These are phyloP conservation scores for Madurella mycetomatis DNA, from an alignment of 2,329 filamentous ascomycete species.

Conservation along the genomic window DNA sequence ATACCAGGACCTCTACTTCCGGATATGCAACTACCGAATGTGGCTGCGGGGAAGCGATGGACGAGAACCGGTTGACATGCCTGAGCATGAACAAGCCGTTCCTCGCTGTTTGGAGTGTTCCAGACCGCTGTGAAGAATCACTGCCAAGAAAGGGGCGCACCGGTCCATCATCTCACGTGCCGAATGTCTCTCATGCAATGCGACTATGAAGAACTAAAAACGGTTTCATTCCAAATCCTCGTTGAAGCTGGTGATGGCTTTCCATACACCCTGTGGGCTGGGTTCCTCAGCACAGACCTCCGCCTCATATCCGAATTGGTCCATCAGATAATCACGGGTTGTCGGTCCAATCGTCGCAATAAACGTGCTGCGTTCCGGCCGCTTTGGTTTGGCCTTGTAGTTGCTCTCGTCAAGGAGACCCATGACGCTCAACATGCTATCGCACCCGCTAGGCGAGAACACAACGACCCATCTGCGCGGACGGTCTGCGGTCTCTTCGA, in stretches of 20 bases:
- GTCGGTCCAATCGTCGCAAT: slow-evolving; percentile 92
- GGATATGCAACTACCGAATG: neutral
- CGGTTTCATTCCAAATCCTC: neutral
- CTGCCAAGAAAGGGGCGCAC: neutral
- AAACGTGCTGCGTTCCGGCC: slow-evolving; percentile 46
- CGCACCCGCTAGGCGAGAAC: slow-evolving; percentile 63
- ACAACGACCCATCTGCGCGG: slow-evolving; percentile 67
- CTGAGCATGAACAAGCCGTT: neutral
- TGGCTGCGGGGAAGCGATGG: slow-evolving; percentile 2
- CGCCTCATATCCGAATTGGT: slow-evolving; percentile 61
- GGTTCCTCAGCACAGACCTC: slow-evolving; percentile 80
- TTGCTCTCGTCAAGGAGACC: slow-evolving; percentile 47
- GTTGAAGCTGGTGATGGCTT: slow-evolving; percentile 56
- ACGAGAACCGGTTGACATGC: neutral
- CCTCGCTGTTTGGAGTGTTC: no score
- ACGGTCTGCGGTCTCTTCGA: slow-evolving; percentile 42
- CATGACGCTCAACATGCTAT: slow-evolving; percentile 53
- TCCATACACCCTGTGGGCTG: slow-evolving; percentile 71
- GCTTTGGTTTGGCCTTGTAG: slow-evolving; percentile 31
- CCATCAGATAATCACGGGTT: slow-evolving; percentile 68
- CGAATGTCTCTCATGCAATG: neutral
- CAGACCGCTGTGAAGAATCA: neutral
- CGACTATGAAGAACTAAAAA: neutral
- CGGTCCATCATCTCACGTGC: slow-evolving; percentile 5
- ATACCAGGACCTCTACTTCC: neutral